Conservation (phyloP, 2,329 filamentous ascomycete species). For the Elsinoe perseae region DNA sequence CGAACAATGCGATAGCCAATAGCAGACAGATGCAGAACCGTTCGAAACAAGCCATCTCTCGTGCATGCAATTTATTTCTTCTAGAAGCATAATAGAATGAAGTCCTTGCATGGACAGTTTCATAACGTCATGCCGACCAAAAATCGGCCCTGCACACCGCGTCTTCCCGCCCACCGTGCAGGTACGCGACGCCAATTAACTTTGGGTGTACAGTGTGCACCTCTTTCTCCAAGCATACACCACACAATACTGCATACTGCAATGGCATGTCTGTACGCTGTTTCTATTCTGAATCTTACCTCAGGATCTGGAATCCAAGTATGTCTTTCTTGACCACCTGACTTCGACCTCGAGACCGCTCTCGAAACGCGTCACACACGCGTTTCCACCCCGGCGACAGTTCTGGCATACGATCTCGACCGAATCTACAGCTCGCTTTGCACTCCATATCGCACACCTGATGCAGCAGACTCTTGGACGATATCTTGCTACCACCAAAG, state of each 20-base stretch:
- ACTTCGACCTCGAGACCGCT: not conserved
- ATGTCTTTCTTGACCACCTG: not conserved
- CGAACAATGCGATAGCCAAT: too few relatives aligned
- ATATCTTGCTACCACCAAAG: not conserved
- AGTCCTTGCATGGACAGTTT: too few relatives aligned
- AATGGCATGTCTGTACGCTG: not conserved
- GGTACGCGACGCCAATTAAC: slow-evolving; percentile 11
- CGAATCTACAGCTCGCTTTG: not conserved
- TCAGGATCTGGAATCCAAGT: not conserved
- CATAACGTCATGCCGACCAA: not conserved
- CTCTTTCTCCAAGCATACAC: slow-evolving; percentile 4
- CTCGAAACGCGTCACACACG: not conserved
- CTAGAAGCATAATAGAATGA: not conserved
- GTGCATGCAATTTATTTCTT: not conserved
- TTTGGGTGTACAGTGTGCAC: not conserved
- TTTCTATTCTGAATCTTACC: not conserved
- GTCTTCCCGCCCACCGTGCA: not conserved
- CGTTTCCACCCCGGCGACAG: not conserved
- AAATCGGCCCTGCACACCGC: not conserved
- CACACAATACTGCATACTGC: not conserved
- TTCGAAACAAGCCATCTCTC: too few relatives aligned
- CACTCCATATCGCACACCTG: not conserved
- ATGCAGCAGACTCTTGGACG: not conserved
- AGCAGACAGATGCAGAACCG: too few relatives aligned
- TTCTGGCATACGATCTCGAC: not conserved